phyloP scores from a whole-genome alignment of 2,329 filamentous ascomycete genomes.

The Botrytis tulipae region DNA sequence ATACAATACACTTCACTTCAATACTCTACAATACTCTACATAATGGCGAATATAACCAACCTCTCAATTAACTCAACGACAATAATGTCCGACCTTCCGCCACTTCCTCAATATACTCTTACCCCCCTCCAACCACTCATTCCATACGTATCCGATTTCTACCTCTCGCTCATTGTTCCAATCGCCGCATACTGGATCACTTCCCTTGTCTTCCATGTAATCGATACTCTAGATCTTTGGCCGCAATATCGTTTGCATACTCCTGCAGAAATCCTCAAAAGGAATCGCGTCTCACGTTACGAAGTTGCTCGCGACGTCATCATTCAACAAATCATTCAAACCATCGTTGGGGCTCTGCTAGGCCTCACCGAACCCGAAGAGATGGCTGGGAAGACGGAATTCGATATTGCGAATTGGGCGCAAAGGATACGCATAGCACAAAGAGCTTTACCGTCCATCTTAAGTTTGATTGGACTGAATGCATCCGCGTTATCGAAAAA shows the following conservation, averaged over 20 bases:
- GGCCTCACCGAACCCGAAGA: conserved; percentile 71
- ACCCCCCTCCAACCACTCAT: conserved; percentile 69
- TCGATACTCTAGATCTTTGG: conserved; percentile 83
- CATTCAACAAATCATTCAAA: conserved; percentile 88
- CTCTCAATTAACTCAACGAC: conserved; percentile 32
- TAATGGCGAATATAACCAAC: conserved; percentile 51
- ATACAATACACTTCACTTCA: no score
- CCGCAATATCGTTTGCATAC: conserved; percentile 93
- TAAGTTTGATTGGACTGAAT: conserved; percentile 74
- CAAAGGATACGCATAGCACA: conserved; percentile 77
- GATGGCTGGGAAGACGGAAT: conserved; percentile 72
- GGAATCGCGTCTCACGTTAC: conserved; percentile 85
- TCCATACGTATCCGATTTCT: conserved; percentile 76
- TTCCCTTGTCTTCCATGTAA: conserved; percentile 76
- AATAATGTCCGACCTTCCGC: conserved; percentile 65
- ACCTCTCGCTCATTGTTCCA: conserved; percentile 72
- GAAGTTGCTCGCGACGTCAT: conserved; percentile 90
- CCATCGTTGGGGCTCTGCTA: conserved; percentile 65
- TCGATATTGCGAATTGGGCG: conserved; percentile 89
- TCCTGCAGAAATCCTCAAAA: conserved; percentile 80
- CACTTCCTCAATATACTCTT: conserved; percentile 79
- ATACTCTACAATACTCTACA: conserved; percentile 12
- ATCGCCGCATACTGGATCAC: conserved; percentile 85
- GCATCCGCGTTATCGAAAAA: conserved; percentile 72
- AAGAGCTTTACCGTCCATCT: conserved; percentile 68